Evolutionary conservation across 345 rosid species (phyloP).

Genomic region (Hypericum androsaemum): DNA sequence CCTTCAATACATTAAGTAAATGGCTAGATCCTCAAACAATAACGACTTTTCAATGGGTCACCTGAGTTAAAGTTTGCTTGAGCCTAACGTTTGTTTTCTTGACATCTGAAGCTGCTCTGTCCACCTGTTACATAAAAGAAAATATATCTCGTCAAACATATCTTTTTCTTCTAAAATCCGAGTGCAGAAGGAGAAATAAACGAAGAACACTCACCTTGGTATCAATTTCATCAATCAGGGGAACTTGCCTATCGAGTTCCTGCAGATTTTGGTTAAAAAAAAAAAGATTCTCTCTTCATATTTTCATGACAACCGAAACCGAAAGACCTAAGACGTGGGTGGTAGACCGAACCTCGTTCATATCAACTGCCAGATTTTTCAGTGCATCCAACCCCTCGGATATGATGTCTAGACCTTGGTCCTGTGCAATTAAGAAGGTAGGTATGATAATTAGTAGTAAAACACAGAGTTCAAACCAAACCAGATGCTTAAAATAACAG

Average conservation of each 20-base stretch:
- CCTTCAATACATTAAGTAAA: background rate
- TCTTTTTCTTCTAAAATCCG: slow-evolving; percentile 1
- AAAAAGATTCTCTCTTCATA: background rate
- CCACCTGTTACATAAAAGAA: slow-evolving; percentile 42
- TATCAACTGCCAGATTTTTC: slow-evolving; percentile 45
- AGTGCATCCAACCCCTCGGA: slow-evolving; percentile 39
- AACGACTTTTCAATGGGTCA: slow-evolving; percentile 17
- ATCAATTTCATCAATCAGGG: slow-evolving; percentile 71
- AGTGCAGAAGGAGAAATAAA: background rate
- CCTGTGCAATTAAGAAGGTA: slow-evolving; percentile 20
- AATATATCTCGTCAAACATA: background rate
- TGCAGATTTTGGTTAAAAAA: slow-evolving; percentile 18
- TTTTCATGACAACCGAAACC: background rate
- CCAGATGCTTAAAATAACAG: background rate
- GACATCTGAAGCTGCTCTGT: slow-evolving; percentile 54
- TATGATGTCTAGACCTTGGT: slow-evolving; percentile 51
- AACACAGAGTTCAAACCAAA: background rate
- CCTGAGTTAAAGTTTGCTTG: slow-evolving; percentile 59
- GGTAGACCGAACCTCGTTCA: slow-evolving; percentile 57
- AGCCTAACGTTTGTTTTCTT: slow-evolving; percentile 65
- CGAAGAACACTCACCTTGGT: slow-evolving; percentile 41
- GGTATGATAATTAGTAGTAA: background rate
- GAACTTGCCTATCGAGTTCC: slow-evolving; percentile 83
- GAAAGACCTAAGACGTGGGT: background rate
- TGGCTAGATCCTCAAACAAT: background rate